phyloP scores from a whole-genome alignment of 306 rosid genomes.

The Vicia villosa region DNA sequence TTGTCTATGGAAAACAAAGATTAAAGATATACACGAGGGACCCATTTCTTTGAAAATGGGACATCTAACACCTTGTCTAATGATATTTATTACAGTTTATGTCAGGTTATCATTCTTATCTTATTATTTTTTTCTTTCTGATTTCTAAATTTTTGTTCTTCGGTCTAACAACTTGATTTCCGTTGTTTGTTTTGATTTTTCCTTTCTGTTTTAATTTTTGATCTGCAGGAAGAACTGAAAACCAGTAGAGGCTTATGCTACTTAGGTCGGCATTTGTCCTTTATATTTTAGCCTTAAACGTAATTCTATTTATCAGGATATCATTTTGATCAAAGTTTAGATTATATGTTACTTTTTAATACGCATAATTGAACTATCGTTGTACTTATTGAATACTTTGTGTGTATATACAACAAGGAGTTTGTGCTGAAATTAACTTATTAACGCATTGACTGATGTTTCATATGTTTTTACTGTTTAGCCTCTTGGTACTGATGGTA shows the following conservation, averaged over 20 bases:
- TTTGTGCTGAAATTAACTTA: slow-evolving; percentile 22
- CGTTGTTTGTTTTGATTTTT: neutral
- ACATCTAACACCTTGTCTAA: neutral
- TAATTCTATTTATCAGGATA: slow-evolving; percentile 77
- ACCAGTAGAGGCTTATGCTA: slow-evolving; percentile 80
- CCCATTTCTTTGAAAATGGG: slow-evolving; percentile 12
- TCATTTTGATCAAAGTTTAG: slow-evolving; percentile 54
- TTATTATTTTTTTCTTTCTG: neutral
- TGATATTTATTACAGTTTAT: neutral
- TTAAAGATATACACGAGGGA: slow-evolving; percentile 6
- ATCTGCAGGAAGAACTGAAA: slow-evolving; percentile 65
- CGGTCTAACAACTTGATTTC: neutral
- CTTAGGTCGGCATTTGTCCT: slow-evolving; percentile 87
- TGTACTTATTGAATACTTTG: slow-evolving; percentile 28
- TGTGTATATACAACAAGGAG: neutral
- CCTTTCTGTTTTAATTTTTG: neutral
- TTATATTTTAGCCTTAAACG: slow-evolving; percentile 76
- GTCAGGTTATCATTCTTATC: neutral
- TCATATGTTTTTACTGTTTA: neutral
- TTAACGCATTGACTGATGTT: slow-evolving; percentile 19
- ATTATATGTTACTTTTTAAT: slow-evolving; percentile 25
- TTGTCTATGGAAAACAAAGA: neutral
- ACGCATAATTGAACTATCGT: slow-evolving; percentile 1
- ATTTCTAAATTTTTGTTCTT: neutral
- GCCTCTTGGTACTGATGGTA: no score